A percentile compares a stretch with the other conserved stretches of the same genome.
phyloP scores from a whole-genome alignment of 164 flowering plant genomes.

The Amborella trichopoda region DNA sequence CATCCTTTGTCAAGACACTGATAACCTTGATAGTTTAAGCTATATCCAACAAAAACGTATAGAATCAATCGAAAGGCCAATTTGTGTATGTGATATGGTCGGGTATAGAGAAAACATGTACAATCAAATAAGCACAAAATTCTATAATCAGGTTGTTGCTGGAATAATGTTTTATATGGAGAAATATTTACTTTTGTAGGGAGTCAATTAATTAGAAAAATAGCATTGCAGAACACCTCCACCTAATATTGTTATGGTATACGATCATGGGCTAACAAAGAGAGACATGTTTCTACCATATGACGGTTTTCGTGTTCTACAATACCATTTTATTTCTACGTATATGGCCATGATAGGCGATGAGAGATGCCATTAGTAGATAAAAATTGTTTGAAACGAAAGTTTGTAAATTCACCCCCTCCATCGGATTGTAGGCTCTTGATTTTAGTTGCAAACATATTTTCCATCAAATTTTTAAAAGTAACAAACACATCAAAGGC shows the following conservation, averaged over 20 bases:
- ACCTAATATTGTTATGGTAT: background rate
- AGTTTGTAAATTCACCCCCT: too few species aligned
- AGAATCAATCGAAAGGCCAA: background rate
- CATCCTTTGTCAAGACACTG: background rate
- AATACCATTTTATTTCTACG: background rate
- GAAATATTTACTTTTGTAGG: background rate
- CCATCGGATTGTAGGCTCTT: too few species aligned
- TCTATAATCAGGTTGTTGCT: background rate
- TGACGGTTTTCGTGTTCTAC: background rate
- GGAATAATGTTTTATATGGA: background rate
- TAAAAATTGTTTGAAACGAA: background rate
- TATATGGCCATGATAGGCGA: background rate
- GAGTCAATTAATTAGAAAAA: background rate
- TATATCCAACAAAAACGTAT: background rate
- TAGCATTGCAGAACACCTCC: background rate
- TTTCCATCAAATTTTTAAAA: too few species aligned
- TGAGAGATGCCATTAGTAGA: background rate
- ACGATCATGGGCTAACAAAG: background rate
- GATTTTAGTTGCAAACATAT: too few species aligned
- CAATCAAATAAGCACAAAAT: background rate
- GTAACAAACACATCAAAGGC: background rate
- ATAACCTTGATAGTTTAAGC: background rate
- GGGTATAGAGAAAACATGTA: too few species aligned
- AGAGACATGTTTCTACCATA: background rate
- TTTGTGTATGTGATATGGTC: background rate